These are phyloP conservation scores for Penicillium mononematosum DNA, from an alignment of 495 filamentous ascomycete genomes.

Conservation along the genomic window DNA sequence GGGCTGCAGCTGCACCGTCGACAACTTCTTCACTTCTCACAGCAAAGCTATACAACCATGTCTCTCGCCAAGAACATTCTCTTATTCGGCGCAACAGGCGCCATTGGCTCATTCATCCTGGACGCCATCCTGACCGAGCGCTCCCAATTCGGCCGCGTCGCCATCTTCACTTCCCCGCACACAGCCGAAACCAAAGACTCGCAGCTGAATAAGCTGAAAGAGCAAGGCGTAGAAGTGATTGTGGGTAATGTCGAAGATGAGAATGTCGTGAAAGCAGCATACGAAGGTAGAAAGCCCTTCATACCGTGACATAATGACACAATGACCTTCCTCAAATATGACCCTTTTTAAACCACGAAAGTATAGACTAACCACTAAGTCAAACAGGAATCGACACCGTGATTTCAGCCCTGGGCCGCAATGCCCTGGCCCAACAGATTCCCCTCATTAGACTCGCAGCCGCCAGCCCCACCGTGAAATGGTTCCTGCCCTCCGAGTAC, in stretches of 20 bases:
- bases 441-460: slow-evolving; percentile 58
- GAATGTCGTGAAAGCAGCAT: slow-evolving; percentile 53
- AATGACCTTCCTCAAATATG: neutral
- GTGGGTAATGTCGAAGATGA: slow-evolving; percentile 56
- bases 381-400: slow-evolving; percentile 58
- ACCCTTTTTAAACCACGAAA: neutral
- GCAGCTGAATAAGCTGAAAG: slow-evolving; percentile 41
- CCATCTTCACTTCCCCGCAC: slow-evolving; percentile 61
- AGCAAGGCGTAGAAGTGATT: slow-evolving; percentile 55
- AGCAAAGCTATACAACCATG: slow-evolving; percentile 8
- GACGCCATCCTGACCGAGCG: slow-evolving; percentile 55
- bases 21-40: neutral
- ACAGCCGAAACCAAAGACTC: slow-evolving; percentile 44
- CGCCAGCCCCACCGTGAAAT: slow-evolving; percentile 52
- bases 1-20: neutral
- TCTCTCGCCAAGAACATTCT: slow-evolving; percentile 50
- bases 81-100: slow-evolving; percentile 68
- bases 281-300: slow-evolving; percentile 35
- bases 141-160: slow-evolving; percentile 52
- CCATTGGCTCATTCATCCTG: slow-evolving; percentile 65
- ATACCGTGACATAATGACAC: neutral
- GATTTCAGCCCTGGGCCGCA: slow-evolving; percentile 62
- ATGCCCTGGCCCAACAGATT: slow-evolving; percentile 56
- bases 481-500: slow-evolving; percentile 72
- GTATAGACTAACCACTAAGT: neutral